These are phyloP conservation scores for Albatrellus ellisii DNA, from an alignment of 768 basidiomycete genomes.

Conservation along the genomic window DNA sequence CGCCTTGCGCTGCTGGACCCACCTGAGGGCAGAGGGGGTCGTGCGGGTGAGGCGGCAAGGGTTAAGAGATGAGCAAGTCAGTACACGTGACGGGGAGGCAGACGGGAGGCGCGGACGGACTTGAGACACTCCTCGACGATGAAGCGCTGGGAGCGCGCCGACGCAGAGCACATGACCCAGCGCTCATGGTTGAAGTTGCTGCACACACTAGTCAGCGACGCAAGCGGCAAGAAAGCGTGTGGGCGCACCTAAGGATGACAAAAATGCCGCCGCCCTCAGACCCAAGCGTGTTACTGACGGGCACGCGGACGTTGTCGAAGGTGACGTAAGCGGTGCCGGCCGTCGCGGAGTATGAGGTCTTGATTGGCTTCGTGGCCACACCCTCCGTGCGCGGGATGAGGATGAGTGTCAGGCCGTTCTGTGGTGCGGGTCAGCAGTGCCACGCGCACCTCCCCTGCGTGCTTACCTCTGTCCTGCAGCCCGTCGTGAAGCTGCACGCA, in stretches of 20 bases:
- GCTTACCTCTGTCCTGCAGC: conserved; percentile 45
- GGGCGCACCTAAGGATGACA: conserved; percentile 36
- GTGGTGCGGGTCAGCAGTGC: conserved; percentile 20
- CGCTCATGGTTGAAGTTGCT: conserved; percentile 92
- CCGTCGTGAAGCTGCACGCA: conserved; percentile 44
- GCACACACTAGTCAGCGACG: background rate
- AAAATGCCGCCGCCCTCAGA: conserved; percentile 63
- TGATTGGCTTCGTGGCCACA: conserved; percentile 74
- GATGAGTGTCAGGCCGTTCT: conserved; percentile 67
- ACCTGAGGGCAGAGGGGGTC: conserved; percentile 26
- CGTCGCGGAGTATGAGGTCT: conserved; percentile 75
- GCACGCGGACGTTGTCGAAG: conserved; percentile 76
- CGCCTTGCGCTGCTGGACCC: conserved; percentile 83
- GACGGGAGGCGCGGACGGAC: conserved; percentile 21
- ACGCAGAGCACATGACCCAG: conserved; percentile 80
- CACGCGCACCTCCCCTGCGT: conserved; percentile 14
- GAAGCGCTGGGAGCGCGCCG: conserved; percentile 47
- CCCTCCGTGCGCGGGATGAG: conserved; percentile 76
- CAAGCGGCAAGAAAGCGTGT: background rate
- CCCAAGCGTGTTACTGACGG: conserved; percentile 78
- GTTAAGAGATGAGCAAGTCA: no score
- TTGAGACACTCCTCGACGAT: conserved; percentile 77
- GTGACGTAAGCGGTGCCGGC: conserved; percentile 81
- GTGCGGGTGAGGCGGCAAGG: no score
- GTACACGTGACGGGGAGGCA: no score